phyloP scores from a whole-genome alignment of 1,139 yeast genomes.

The Saccharomyces hybrid region DNA sequence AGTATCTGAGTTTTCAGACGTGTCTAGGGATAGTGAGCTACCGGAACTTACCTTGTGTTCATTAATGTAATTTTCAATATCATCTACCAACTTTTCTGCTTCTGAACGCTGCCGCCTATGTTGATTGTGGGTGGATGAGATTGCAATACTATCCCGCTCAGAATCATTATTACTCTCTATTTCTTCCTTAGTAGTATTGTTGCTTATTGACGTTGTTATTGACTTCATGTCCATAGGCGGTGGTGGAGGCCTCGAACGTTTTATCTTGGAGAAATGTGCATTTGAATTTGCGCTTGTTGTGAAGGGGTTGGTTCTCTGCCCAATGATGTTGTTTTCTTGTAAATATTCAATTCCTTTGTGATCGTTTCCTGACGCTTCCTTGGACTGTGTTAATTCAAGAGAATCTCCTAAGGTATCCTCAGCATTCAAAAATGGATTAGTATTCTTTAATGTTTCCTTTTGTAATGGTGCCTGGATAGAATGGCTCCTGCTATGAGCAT shows the following conservation, averaged over 20 bases:
- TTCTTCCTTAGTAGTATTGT: background rate
- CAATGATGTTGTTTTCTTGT: background rate
- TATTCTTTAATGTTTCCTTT: constrained; percentile 7
- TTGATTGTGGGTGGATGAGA: constrained; percentile 1
- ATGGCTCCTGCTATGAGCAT: background rate
- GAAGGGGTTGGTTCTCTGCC: background rate
- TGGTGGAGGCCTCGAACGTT: constrained; percentile 14
- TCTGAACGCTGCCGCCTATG: constrained; percentile 30
- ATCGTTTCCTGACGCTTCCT: background rate
- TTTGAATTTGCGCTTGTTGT: background rate
- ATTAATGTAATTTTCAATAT: constrained; percentile 25
- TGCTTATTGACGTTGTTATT: constrained; percentile 2
- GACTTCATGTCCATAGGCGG: constrained; percentile 11
- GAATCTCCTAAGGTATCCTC: background rate
- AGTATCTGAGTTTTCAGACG: background rate
- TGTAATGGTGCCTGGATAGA: constrained; percentile 6
- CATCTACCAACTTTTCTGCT: constrained; percentile 31
- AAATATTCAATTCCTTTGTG: background rate
- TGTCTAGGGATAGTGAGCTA: background rate
- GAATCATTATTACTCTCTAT: background rate
- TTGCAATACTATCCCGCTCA: background rate
- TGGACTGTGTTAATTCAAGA: background rate
- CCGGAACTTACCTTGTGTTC: constrained; percentile 10
- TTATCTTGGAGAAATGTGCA: background rate
- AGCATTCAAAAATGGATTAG: constrained; percentile 9